These are phyloP conservation scores for Cenchrus americanus DNA, from an alignment of 176 grass and related monocot genomes.

Conservation along the genomic window DNA sequence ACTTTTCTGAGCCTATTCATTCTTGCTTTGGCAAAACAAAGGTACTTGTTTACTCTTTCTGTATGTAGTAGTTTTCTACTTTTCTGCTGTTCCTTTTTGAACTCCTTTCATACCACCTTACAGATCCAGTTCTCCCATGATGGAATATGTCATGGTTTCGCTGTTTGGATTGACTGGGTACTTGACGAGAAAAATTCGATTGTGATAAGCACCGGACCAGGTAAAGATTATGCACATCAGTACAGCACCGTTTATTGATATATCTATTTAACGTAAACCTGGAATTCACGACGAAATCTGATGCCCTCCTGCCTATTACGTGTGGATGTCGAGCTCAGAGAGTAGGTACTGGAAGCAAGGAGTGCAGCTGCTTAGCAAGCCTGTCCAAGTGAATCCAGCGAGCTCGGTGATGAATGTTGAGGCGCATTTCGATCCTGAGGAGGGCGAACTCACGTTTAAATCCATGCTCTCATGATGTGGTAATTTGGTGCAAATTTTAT, in stretches of 20 bases:
- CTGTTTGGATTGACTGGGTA: slow-evolving; percentile 89
- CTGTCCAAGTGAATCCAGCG: slow-evolving; percentile 42
- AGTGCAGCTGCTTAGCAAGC: slow-evolving; percentile 77
- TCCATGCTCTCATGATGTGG: slow-evolving; percentile 34
- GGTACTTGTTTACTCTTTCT: slow-evolving; percentile 43
- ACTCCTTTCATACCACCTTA: not conserved
- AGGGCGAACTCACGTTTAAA: slow-evolving; percentile 51
- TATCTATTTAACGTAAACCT: not conserved
- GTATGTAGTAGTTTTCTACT: not conserved
- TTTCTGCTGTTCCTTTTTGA: not conserved
- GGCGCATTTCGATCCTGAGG: slow-evolving; percentile 63
- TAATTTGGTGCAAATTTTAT: not conserved
- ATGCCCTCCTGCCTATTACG: not conserved
- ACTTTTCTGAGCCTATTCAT: slow-evolving; percentile 72
- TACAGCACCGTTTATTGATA: not conserved
- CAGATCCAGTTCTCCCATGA: slow-evolving; percentile 64
- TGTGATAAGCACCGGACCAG: slow-evolving; percentile 72
- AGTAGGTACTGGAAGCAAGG: slow-evolving; percentile 90
- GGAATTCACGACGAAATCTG: not conserved
- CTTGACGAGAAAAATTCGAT: slow-evolving; percentile 59
- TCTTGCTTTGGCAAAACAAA: slow-evolving; percentile 76
- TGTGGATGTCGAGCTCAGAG: slow-evolving; percentile 52
- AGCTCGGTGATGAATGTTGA: slow-evolving; percentile 49
- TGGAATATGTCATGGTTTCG: slow-evolving; percentile 84
- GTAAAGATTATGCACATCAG: slow-evolving; percentile 33